Conservation (phyloP, 148 eudicot genomes). For the Cornus controversa region DNA sequence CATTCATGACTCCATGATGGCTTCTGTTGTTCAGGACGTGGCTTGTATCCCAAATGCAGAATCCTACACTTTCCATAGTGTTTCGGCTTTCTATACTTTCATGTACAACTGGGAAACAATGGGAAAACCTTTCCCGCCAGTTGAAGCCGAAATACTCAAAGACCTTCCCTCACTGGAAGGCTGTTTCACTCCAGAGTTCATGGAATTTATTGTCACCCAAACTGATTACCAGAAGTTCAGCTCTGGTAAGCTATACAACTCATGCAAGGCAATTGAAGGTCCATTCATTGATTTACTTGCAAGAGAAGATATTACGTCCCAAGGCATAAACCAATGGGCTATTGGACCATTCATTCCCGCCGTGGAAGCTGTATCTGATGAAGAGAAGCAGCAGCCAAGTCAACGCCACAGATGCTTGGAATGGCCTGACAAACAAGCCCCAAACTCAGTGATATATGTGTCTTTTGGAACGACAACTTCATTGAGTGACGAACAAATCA, state of each 20-base stretch:
- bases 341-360: neutral
- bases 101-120: conserved; percentile 24
- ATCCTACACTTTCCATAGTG: conserved; percentile 35
- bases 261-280: conserved; percentile 28
- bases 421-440: conserved; percentile 56
- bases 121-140: conserved; percentile 31
- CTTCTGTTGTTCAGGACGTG: conserved; percentile 46
- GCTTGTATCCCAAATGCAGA: conserved; percentile 44
- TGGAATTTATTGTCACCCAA: conserved; percentile 13
- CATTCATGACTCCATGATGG: conserved; percentile 51
- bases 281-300: conserved; percentile 24
- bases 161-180: conserved; percentile 22
- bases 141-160: conserved; percentile 15
- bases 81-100: conserved; percentile 38
- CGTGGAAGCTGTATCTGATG: neutral
- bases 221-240: neutral
- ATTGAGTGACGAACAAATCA: conserved; percentile 39
- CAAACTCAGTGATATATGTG: conserved; percentile 50
- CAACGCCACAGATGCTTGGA: conserved; percentile 19
- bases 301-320: conserved; percentile 12
- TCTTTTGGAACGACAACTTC: conserved; percentile 65
- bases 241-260: conserved; percentile 32
- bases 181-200: conserved; percentile 17
- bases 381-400: neutral
- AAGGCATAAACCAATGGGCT: conserved; percentile 16